A percentile compares a stretch with the other conserved stretches of the same genome.
Conservation (phyloP, 345 rosid species). For the Gossypium mustelinum region DNA sequence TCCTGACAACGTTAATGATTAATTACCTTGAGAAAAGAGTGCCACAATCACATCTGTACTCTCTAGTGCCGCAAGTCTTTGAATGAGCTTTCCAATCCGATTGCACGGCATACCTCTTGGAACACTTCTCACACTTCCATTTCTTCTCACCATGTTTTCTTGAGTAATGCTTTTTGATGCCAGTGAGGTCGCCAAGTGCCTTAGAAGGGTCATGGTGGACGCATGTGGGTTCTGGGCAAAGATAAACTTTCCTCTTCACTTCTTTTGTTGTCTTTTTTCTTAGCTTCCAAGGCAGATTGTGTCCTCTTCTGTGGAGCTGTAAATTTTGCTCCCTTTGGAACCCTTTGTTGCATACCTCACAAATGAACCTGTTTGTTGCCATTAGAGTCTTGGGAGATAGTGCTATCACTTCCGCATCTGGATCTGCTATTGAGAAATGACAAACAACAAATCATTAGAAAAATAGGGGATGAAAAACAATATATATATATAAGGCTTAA, state of each 20-base stretch:
- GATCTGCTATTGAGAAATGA: constrained; percentile 41
- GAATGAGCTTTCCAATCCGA: constrained; percentile 94
- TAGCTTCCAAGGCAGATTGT: constrained; percentile 84
- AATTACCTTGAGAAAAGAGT: constrained; percentile 78
- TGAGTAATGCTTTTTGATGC: constrained; percentile 71
- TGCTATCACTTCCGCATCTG: constrained; percentile 86
- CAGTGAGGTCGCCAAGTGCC: constrained; percentile 86
- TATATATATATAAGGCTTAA: background rate
- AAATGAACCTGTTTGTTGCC: constrained; percentile 87
- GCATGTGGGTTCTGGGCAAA: constrained; percentile 81
- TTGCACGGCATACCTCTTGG: constrained; percentile 74
- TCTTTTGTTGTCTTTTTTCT: constrained; percentile 77
- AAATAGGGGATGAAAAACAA: background rate
- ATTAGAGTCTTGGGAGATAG: constrained; percentile 82
- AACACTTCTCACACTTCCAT: constrained; percentile 87
- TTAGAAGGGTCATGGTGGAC: constrained; percentile 82
- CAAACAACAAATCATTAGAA: constrained; percentile 10
- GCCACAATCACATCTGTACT: constrained; percentile 84
- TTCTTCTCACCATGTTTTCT: constrained; percentile 87
- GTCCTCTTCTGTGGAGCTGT: constrained; percentile 87
- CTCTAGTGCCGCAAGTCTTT: constrained; percentile 78
- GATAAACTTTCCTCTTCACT: constrained; percentile 74
- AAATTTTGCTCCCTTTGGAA: constrained; percentile 85
- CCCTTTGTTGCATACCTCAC: constrained; percentile 87
- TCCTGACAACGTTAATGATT: constrained; percentile 8